Evolutionary conservation across 2,329 filamentous ascomycete species (phyloP).

Genomic region (Aspergillus sojae): DNA sequence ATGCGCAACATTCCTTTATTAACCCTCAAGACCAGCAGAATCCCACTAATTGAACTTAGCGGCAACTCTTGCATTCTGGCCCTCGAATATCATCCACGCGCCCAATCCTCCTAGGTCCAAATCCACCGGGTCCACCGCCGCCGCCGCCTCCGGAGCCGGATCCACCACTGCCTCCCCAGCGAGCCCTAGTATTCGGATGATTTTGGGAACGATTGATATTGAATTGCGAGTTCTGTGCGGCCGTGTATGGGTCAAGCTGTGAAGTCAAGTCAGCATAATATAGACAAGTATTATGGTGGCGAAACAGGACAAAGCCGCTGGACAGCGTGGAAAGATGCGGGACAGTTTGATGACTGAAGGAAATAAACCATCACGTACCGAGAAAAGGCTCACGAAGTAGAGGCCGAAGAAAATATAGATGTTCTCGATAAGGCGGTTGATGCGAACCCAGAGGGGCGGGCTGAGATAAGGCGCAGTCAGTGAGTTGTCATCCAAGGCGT

Average conservation of each 20-base stretch:
- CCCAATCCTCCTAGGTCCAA: conserved; percentile 44
- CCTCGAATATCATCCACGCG: conserved; percentile 51
- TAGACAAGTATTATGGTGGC: no score
- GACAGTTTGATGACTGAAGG: no score
- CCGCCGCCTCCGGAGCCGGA: conserved; percentile 30
- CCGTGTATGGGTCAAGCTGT: conserved; percentile 50
- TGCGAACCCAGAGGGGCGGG: conserved; percentile 48
- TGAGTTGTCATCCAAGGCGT: neutral
- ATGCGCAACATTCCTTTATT: neutral
- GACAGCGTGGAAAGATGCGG: no score
- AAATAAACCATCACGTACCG: conserved; percentile 35
- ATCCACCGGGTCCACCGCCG: conserved; percentile 31
- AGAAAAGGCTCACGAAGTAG: conserved; percentile 53
- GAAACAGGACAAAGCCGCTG: neutral
- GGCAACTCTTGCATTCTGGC: conserved; percentile 51
- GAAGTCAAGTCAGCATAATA: conserved; percentile 15
- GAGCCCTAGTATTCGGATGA: conserved; percentile 24
- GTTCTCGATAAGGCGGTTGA: conserved; percentile 44
- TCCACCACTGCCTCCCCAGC: conserved; percentile 27
- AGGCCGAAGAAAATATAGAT: conserved; percentile 53
- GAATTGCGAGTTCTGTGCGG: conserved; percentile 50
- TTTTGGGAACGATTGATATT: conserved; percentile 41
- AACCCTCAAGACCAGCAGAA: neutral
- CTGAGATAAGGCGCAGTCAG: conserved; percentile 28
- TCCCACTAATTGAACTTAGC: conserved; percentile 3